Evolutionary conservation across 2,329 filamentous ascomycete genomes (phyloP), one percentile per base, ranked within the genome.

Genomic region (Tolypocladium endophyticum): DNA sequence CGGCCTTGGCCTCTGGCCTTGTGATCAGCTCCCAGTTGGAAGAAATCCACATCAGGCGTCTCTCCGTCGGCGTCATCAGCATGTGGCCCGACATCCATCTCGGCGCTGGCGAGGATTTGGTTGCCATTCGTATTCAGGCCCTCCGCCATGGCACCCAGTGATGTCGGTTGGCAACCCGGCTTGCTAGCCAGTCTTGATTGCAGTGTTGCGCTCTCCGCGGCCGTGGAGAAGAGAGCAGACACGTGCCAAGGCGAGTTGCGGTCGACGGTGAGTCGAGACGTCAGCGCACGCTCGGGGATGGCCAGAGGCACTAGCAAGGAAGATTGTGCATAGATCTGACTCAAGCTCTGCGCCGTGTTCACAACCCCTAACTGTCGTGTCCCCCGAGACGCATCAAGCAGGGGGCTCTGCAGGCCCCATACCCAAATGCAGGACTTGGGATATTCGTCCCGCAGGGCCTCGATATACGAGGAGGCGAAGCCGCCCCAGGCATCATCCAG

Each of bases 391-490:
- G 80, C 75, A 52, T 77, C 81, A 56, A 73, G 76, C 47, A 80
- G 76, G 1, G 76, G 76, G 59, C 87, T 86, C 71, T 95, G 88
- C 28, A 92, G 71, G 0, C 88, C 92, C 87, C 92, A 97, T 16
- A 92, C 82, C 89, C 91, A 95, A 38, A 97, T 84, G 57, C 85
- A 85, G 39, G 86, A 84, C 76, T 97, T 97, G 36, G 91, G 90
- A 71, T 92, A 93, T 71, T 99, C 94, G 70, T 99, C 94, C 62
- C 90, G 79, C 60, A 99, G 74, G 36, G 86, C 81, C 70, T 97
- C 87, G 33, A 91, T 72, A 69, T 92, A 93, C 61, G 81, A 80
- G 3, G 86, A 77, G 8, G 87, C 82, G 70, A 93, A 93, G 0
- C 90, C 89, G 62, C 86, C 88, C 90, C 90, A 94, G 16, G 87